These are phyloP conservation scores for Ogataea trehalophila DNA, from an alignment of 805 yeast genomes.

Conservation along the genomic window DNA sequence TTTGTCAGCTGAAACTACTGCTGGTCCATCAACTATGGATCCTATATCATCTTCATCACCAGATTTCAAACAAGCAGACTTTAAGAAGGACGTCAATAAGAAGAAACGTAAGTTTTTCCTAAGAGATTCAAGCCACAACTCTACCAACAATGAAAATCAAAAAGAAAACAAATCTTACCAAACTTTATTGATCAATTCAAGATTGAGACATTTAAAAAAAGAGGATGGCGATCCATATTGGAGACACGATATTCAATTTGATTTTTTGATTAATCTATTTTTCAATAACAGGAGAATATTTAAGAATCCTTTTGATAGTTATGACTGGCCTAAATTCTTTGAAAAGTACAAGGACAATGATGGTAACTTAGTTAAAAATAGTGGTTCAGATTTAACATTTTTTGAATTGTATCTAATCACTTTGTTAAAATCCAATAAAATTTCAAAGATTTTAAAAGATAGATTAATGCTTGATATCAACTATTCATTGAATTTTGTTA, in stretches of 20 bases:
- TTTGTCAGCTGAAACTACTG: not conserved
- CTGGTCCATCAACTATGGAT: not conserved
- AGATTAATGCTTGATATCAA: constrained; percentile 58
- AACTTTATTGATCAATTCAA: constrained; percentile 26
- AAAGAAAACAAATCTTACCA: constrained; percentile 23
- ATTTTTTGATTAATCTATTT: constrained; percentile 62
- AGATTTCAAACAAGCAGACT: not conserved
- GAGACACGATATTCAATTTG: constrained; percentile 83
- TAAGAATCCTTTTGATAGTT: constrained; percentile 46
- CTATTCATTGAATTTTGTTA: constrained; percentile 32
- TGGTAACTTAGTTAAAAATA: constrained; percentile 19
- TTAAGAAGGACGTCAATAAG: constrained; percentile 9
- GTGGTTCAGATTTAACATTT: constrained; percentile 57
- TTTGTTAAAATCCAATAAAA: constrained; percentile 75
- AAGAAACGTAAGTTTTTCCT: constrained; percentile 4
- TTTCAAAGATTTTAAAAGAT: constrained; percentile 79
- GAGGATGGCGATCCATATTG: constrained; percentile 90
- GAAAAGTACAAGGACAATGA: constrained; percentile 17
- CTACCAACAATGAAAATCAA: not conserved
- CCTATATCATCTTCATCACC: not conserved
- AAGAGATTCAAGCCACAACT: not conserved
- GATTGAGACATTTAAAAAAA: constrained; percentile 67
- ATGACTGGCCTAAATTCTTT: constrained; percentile 34
- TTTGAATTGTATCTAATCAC: constrained; percentile 80
- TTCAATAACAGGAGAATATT: constrained; percentile 62